Evolutionary conservation across 768 basidiomycete genomes (phyloP), one percentile per base, ranked within the genome.

Genomic region (Hortiboletus flavorubellus): DNA sequence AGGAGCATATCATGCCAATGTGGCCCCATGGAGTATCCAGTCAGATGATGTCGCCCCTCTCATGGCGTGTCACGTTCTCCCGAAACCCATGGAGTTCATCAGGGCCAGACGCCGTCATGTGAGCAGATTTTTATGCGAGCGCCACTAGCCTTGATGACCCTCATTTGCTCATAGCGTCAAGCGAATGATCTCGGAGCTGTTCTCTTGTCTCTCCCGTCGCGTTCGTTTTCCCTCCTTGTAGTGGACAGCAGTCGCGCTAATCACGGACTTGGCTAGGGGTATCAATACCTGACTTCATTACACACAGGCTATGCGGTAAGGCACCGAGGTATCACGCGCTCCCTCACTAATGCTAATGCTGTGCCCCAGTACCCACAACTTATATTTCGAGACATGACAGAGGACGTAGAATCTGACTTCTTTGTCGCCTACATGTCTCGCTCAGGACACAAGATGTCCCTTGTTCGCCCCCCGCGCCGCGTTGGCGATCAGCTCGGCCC

Each of bases 21-120:
- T 91, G 89, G 89, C 80, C 80, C 23, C 77, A 81, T n/a, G 88
- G 89, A 1, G 70, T 85, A 43, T 78, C 56, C 63, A 75, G 39
- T 64, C 76, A 55, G 60, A 68, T 40, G 73, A 76, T 49, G 66
- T 78, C 62, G 70, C 74, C 59, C 23, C 60, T 69, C 34, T 60
- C 69, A n/a, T 88, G 85, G 79, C 78, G 78, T 40, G 80, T 87
- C n/a, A 78, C 74, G 16, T 89, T 91, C 60, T 72, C 75, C 54
- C 82, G 81, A 56, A 74, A 77, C n/a, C 89, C 89, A 5, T 91
- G 89, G 89, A 78, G 76, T 45, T 74, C 82, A 58, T 73, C 73
- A 40, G 86, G 85, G 3, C 72, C 74, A 21, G 79, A 87, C 34
- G 73, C 73, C 8, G 64, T 78, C 51, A 73, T 77, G 88, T 87